Base-by-base conservation (phyloP, 169 alveolate species). In the Theileria luwenshuni region DNA sequence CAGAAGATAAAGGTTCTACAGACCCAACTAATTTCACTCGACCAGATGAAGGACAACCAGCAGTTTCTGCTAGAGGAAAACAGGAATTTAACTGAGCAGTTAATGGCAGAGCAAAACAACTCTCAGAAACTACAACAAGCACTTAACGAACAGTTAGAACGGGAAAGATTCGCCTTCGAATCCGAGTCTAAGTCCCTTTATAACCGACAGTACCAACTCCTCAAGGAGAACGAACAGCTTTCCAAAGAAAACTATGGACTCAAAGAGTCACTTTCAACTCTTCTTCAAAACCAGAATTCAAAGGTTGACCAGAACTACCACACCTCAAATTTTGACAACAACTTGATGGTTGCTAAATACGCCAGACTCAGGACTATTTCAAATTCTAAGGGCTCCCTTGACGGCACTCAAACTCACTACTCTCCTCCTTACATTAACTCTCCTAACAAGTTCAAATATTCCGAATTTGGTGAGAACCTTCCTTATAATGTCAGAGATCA, bases 151-250 rank as follows among this genome's bases (percentile, higher is more conserved):
- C 86, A 76, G 38, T 35, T 76, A 25, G 38, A 45, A 51, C 27
- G 35, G n/a, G 86, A 69, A 49, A 17, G 69, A 3, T 23, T 67
- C 21, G 63, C 56, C 41, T n/a, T 68, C 27, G 65, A 68, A 19
- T 69, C 69, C 23, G 86, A 76, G 48, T 64, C 69, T 15, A 52
- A 74, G 41, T 17, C 73, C 21, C 64, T 76, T 21, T 69, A 76
- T 21, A 75, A 65, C 28, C 67, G 70, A 58, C 86, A 76, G 67
- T 76, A 74, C 61, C 77, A 76, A 25, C 79, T 76, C 0, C 41
- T 47, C 25, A 76, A 59, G 86, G 60, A 76, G 64, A 76, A 68
- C 33, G 63, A 68, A 17, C 69, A 45, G 45, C 35, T 76, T 47
- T 60, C 69, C 48, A 48, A 70, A 47, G 79, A 76, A 28, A 59